These are phyloP conservation scores for Moringa oleifera DNA, from an alignment of 345 rosid species.

Conservation along the genomic window DNA sequence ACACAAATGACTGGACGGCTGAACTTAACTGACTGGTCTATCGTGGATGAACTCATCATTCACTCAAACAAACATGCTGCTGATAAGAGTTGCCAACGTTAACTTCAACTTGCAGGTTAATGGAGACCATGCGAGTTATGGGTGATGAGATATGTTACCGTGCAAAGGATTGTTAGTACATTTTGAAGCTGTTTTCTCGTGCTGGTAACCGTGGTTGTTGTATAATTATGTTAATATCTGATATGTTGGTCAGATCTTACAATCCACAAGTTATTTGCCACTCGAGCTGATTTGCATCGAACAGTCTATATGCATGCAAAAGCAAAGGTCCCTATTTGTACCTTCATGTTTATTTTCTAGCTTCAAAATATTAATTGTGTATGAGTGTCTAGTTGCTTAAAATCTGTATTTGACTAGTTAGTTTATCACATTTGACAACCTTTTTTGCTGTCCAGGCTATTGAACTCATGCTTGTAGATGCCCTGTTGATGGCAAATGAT, in stretches of 20 bases:
- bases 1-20: neutral
- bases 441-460: constrained; percentile 43
- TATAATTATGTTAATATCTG: constrained; percentile 8
- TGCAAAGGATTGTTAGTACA: constrained; percentile 61
- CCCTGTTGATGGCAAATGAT: constrained; percentile 48
- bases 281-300: constrained; percentile 70
- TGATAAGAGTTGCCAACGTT: neutral
- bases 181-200: neutral
- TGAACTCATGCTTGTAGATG: constrained; percentile 70
- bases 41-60: neutral
- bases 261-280: constrained; percentile 52
- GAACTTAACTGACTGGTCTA: constrained; percentile 4
- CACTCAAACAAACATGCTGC: neutral
- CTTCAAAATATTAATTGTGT: constrained; percentile 5
- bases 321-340: constrained; percentile 47
- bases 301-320: constrained; percentile 71
- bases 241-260: constrained; percentile 44
- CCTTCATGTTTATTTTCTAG: constrained; percentile 1
- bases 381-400: neutral
- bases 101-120: constrained; percentile 37
- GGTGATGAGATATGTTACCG: constrained; percentile 69
- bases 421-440: constrained; percentile 1
- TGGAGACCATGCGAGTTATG: constrained; percentile 64
- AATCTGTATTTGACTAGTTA: neutral
- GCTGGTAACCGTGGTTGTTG: neutral